Percentiles rank a stretch among this genome's conserved stretches.
Conservation (phyloP, 2,329 filamentous ascomycete species). For the Fusarium sp. region DNA sequence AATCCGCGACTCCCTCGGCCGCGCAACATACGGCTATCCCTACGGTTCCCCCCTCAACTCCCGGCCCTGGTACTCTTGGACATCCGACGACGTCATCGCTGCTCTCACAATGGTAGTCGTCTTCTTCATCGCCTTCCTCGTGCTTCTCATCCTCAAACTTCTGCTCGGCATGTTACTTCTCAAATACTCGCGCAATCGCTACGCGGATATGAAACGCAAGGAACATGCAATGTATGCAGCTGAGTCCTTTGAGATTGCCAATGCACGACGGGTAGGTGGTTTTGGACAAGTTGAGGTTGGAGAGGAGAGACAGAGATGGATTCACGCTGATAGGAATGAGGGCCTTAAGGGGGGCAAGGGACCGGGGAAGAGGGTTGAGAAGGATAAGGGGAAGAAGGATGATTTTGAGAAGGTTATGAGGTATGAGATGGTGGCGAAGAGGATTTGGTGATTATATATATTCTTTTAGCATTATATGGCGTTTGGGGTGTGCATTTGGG, state of each 20-base stretch:
- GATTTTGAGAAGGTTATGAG: slow-evolving; percentile 76
- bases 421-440: slow-evolving; percentile 96
- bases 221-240: slow-evolving; percentile 63
- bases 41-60: slow-evolving; percentile 55
- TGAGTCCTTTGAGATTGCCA: slow-evolving; percentile 74
- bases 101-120: slow-evolving; percentile 85
- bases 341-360: slow-evolving; percentile 66
- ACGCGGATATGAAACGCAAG: slow-evolving; percentile 80
- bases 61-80: slow-evolving; percentile 66
- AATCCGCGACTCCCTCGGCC: slow-evolving; percentile 79
- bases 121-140: slow-evolving; percentile 85
- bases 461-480: slow-evolving; percentile 18
- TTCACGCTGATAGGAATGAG: slow-evolving; percentile 87
- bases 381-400: slow-evolving; percentile 59
- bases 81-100: slow-evolving; percentile 79
- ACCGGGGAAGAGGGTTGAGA: slow-evolving; percentile 66
- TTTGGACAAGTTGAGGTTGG: slow-evolving; percentile 89
- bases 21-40: slow-evolving; percentile 74
- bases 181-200: slow-evolving; percentile 81
- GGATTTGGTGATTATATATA: slow-evolving; percentile 80
- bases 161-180: slow-evolving; percentile 89
- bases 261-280: slow-evolving; percentile 77
- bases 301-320: slow-evolving; percentile 86
- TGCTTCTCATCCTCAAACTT: slow-evolving; percentile 86
- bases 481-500: slow-evolving; percentile 4